These are phyloP conservation scores for Escallonia herrerae DNA, from an alignment of 129 eudicot genomes.

Conservation along the genomic window DNA sequence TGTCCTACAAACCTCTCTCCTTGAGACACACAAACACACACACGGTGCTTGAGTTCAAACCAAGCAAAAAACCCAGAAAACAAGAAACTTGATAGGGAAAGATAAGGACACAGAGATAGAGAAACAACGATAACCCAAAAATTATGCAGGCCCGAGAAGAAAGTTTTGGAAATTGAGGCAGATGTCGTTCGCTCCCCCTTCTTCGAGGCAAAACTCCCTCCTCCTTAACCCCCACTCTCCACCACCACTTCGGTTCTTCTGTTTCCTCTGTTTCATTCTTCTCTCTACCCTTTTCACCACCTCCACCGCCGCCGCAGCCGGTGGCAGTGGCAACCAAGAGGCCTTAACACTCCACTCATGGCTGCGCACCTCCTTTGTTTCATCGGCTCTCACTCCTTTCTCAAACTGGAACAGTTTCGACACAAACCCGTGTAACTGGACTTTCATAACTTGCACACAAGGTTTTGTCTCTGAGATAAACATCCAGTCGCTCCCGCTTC, in stretches of 20 bases:
- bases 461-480: conserved; percentile 36
- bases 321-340: conserved; percentile 27
- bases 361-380: conserved; percentile 23
- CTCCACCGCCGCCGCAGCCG: conserved; percentile 16
- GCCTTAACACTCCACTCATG: conserved; percentile 29
- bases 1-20: conserved; percentile 9
- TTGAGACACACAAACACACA: neutral
- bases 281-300: conserved; percentile 15
- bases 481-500: conserved; percentile 42
- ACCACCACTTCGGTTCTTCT: neutral
- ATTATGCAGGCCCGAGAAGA: conserved; percentile 58
- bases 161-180: conserved; percentile 82
- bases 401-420: conserved; percentile 35
- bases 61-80: conserved; percentile 27
- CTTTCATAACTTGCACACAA: conserved; percentile 37
- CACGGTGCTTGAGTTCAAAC: conserved; percentile 32
- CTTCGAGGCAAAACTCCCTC: conserved; percentile 33
- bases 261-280: conserved; percentile 1
- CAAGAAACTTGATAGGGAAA: conserved; percentile 7
- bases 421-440: conserved; percentile 61
- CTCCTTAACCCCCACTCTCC: conserved; percentile 13
- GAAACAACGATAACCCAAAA: conserved; percentile 37
- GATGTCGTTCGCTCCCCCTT: conserved; percentile 36
- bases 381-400: conserved; percentile 15
- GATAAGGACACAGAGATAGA: conserved; percentile 26